phyloP scores from a whole-genome alignment of 2,329 filamentous ascomycete genomes.

The Xylariaceae sp. region DNA sequence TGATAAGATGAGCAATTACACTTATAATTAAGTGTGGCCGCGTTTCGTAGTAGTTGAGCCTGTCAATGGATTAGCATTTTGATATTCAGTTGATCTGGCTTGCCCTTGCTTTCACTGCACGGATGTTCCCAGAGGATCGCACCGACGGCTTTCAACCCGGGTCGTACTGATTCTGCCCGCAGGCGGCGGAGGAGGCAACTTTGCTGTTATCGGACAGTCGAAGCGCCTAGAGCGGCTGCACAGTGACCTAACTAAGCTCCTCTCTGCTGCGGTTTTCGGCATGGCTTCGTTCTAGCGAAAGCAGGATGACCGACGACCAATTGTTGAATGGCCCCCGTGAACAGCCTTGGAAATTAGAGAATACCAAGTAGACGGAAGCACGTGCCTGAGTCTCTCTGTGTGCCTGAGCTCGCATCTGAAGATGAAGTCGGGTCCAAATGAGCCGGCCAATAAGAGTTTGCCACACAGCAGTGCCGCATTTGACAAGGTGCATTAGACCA shows the following conservation, averaged over 20 bases:
- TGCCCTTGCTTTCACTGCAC: neutral
- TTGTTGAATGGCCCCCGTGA: constrained; percentile 15
- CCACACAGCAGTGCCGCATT: constrained; percentile 36
- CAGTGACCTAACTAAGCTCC: constrained; percentile 27
- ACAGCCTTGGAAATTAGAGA: constrained; percentile 22
- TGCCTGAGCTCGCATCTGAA: constrained; percentile 33
- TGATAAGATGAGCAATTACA: neutral
- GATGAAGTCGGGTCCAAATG: constrained; percentile 35
- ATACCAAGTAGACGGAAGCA: constrained; percentile 27
- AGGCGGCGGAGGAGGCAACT: constrained; percentile 11
- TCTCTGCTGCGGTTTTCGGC: constrained; percentile 19
- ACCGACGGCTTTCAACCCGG: neutral
- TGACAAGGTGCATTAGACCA: constrained; percentile 35
- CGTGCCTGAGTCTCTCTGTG: constrained; percentile 33
- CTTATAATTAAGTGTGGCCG: neutral
- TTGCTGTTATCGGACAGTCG: constrained; percentile 20
- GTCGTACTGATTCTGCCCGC: constrained; percentile 4
- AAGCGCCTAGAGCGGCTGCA: constrained; percentile 23
- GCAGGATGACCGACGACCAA: constrained; percentile 24
- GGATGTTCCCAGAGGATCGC: neutral
- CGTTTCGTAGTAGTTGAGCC: neutral
- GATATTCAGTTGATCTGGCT: neutral
- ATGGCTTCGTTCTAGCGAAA: constrained; percentile 13
- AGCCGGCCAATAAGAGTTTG: constrained; percentile 36
- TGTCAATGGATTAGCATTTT: neutral